Percentiles rank a stretch among this genome's conserved stretches.
These are phyloP conservation scores for Hanseniaspora sp. DNA, from an alignment of 1,139 yeast species.

Conservation along the genomic window DNA sequence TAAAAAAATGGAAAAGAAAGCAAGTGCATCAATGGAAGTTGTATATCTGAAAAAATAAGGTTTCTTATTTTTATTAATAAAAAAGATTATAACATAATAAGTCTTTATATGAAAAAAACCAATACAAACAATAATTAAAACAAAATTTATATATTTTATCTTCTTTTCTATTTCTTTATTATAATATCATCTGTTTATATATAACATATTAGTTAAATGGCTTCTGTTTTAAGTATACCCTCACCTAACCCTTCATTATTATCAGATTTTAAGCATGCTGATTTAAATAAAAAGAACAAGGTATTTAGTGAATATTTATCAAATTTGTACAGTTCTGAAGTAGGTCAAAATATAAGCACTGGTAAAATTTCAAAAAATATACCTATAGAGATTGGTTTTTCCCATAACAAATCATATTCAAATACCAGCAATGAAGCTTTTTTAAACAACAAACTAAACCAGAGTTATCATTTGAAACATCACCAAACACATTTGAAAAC, in stretches of 20 bases:
- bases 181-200: too few species aligned
- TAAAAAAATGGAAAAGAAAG: too few species aligned
- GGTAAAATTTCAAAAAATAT: background rate
- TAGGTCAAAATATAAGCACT: background rate
- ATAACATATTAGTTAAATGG: background rate
- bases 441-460: constrained; percentile 3
- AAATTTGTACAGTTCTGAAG: background rate
- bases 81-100: too few species aligned
- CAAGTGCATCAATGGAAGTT: too few species aligned
- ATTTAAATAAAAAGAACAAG: background rate
- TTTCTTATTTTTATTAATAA: too few species aligned
- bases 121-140: too few species aligned
- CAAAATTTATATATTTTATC: too few species aligned
- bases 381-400: background rate
- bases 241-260: background rate
- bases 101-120: too few species aligned
- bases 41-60: too few species aligned
- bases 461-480: constrained; percentile 7
- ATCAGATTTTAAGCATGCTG: background rate
- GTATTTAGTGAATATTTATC: background rate
- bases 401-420: background rate
- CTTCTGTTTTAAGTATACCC: background rate
- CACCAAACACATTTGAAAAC: constrained; percentile 9
- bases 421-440: background rate
- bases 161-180: too few species aligned